Base-by-base conservation (phyloP, 75 land plant genomes). In the Picea sitchensis region DNA sequence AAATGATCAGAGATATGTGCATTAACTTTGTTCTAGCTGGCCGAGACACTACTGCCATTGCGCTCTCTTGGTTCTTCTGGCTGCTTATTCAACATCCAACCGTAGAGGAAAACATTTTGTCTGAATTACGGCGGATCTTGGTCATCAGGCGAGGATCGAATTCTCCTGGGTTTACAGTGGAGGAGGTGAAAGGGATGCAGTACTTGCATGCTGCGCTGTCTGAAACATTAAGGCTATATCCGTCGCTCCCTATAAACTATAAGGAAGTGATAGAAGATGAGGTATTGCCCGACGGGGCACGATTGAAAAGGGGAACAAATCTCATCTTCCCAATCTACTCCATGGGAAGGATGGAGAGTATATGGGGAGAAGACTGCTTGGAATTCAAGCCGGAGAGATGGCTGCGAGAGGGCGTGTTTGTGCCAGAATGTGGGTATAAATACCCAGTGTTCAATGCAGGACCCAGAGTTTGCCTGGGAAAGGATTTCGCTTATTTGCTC, bases 11-110 rank as follows among this genome's bases (percentile, higher is more conserved):
- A 76, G 98, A 95, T 67, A 84, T 90, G 20, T 92, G 92, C 61
- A 88, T 95, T 13, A 95, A 91, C 71, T 95, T 95, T 79, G 87
- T 92, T 21, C 80, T 95, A 4, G 98, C 98, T 0, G 98, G 95
- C 41, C 77, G 92, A 73, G 98, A 92, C 85, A 95, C 95, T 3
- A 88, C 95, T 1, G 89, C 96, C 12, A 87, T 92, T 30, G 93
- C 92, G 41, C 78, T 94, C 32, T 89, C 91, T 18, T 94, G 96
- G 96, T 88, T 94, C 76, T 90, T 96, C 82, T 92, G 90, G 88
- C 82, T 94, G 86, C 82, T 96, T 59, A 76, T 84, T 12, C 36
- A 44, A 69, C 84, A 93, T 68, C 94, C 93, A 14, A 63, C 31
- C 47, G 93, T 88, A 5, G 90, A 88, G 41, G 77, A 87, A 72